phyloP scores from a whole-genome alignment of 2,329 filamentous ascomycete species.

The Calcarisporium arbuscula region DNA sequence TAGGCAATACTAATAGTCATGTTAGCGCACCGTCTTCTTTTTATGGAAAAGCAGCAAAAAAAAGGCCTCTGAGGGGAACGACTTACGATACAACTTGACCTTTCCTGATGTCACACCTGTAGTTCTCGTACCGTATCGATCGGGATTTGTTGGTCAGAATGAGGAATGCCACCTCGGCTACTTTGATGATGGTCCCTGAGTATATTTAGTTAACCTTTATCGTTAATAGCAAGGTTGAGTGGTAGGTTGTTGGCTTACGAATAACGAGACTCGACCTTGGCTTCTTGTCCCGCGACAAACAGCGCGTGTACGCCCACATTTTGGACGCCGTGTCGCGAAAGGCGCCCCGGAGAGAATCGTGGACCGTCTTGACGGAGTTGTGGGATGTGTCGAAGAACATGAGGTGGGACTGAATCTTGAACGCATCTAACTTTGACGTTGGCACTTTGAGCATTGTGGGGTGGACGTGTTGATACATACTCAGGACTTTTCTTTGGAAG shows the following conservation, averaged over 20 bases:
- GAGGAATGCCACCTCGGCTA: slow-evolving; percentile 57
- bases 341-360: slow-evolving; percentile 67
- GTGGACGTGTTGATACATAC: slow-evolving; percentile 30
- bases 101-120: slow-evolving; percentile 53
- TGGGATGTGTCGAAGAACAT: slow-evolving; percentile 79
- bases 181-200: slow-evolving; percentile 56
- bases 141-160: slow-evolving; percentile 54
- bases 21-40: no score
- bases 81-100: slow-evolving; percentile 57
- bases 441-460: neutral
- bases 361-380: slow-evolving; percentile 63
- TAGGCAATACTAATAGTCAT: slow-evolving; percentile 59
- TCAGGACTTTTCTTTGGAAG: slow-evolving; percentile 74
- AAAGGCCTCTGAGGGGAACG: neutral
- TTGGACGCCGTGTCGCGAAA: slow-evolving; percentile 77
- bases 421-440: slow-evolving; percentile 40
- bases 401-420: slow-evolving; percentile 78
- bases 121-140: slow-evolving; percentile 39
- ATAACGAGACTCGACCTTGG: slow-evolving; percentile 56
- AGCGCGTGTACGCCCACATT: slow-evolving; percentile 55
- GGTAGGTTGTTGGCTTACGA: slow-evolving; percentile 41
- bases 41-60: neutral
- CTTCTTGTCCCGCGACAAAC: slow-evolving; percentile 49
- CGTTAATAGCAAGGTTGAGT: neutral
- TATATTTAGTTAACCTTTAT: slow-evolving; percentile 6